Evolutionary conservation across 305 asterid species (phyloP).

Genomic region (Fraxinus xanthoxyloides): DNA sequence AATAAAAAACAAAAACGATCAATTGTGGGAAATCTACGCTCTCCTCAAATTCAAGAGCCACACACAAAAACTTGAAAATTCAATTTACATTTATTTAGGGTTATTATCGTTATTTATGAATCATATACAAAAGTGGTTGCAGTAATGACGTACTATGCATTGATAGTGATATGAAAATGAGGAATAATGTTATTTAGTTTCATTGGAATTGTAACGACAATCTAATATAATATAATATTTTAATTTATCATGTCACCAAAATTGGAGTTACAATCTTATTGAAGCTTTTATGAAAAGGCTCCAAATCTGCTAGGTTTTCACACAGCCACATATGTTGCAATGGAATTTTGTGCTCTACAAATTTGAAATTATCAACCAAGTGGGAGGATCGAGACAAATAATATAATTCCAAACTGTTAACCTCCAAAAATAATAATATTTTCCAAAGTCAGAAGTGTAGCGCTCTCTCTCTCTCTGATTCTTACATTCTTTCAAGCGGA

Average conservation of each 20-base stretch:
- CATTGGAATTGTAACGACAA: too few species aligned
- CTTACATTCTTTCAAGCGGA: neutral
- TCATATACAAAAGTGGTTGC: constrained; percentile 17
- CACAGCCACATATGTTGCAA: constrained; percentile 17
- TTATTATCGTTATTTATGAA: neutral
- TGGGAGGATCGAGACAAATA: neutral
- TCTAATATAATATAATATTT: too few species aligned
- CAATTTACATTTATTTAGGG: neutral
- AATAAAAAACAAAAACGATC: neutral
- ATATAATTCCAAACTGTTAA: neutral
- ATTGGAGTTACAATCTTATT: too few species aligned
- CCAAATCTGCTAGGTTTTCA: constrained; percentile 13
- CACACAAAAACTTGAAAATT: neutral
- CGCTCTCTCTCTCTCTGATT: too few species aligned
- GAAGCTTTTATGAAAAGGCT: neutral
- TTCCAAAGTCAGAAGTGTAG: neutral
- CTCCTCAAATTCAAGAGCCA: constrained; percentile 4
- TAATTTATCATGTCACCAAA: too few species aligned
- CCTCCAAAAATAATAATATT: too few species aligned
- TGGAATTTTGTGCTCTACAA: constrained; percentile 17
- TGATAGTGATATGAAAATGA: constrained; percentile 7
- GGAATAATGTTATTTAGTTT: too few species aligned
- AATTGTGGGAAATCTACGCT: neutral
- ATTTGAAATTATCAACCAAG: neutral
- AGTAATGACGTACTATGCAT: neutral